A percentile compares a stretch with the other conserved stretches of the same genome.
phyloP scores from a whole-genome alignment of 2,329 filamentous ascomycete genomes.

The Blastomyces silverae region DNA sequence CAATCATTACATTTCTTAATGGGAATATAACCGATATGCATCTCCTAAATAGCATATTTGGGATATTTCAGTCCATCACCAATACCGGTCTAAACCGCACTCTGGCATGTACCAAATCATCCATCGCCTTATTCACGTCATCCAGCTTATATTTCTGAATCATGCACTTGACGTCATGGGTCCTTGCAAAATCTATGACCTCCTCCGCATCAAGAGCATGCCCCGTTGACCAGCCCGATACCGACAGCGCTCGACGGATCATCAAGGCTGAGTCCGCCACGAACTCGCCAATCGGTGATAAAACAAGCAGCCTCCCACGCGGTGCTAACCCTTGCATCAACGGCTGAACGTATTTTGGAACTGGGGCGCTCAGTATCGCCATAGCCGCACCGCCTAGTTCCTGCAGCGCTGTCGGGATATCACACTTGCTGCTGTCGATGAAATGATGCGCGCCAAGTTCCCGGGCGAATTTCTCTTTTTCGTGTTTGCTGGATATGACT shows the following conservation, averaged over 20 bases:
- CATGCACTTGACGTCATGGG: constrained; percentile 47
- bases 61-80: constrained; percentile 35
- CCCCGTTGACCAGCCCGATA: constrained; percentile 49
- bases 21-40: neutral
- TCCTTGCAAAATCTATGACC: constrained; percentile 45
- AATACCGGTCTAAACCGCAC: constrained; percentile 49
- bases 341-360: constrained; percentile 29
- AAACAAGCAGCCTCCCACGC: constrained; percentile 33
- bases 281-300: constrained; percentile 28
- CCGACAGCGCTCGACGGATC: constrained; percentile 43
- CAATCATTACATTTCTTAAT: neutral
- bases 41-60: too few relatives aligned
- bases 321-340: constrained; percentile 32
- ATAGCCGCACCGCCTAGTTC: constrained; percentile 34
- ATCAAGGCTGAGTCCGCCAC: constrained; percentile 5
- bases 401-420: constrained; percentile 32
- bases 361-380: constrained; percentile 36
- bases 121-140: constrained; percentile 45
- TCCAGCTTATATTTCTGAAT: constrained; percentile 49
- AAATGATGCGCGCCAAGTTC: constrained; percentile 53
- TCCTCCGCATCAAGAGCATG: constrained; percentile 50
- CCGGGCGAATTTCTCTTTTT: constrained; percentile 50
- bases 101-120: constrained; percentile 46
- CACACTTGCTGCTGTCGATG: constrained; percentile 41
- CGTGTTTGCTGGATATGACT: constrained; percentile 43